Evolutionary conservation across 1,284 basidiomycete genomes (phyloP).

Genomic region (Gymnopus androsaceus): DNA sequence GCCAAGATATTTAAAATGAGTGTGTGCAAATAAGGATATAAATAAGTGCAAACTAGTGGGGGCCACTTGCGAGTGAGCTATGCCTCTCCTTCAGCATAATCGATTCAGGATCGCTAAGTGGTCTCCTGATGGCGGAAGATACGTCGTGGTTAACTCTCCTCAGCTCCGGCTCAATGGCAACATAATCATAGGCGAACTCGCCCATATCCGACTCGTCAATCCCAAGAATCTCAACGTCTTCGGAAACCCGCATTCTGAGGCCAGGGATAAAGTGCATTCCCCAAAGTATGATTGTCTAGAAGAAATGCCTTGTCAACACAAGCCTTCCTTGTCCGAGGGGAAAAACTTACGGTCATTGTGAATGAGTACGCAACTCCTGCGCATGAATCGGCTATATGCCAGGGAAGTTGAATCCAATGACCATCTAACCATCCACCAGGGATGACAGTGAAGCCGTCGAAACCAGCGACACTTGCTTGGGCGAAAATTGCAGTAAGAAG

Average conservation of each 20-base stretch:
- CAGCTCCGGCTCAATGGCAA: constrained; percentile 19
- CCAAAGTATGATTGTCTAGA: constrained; percentile 68
- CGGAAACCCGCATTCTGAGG: constrained; percentile 64
- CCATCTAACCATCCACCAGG: constrained; percentile 75
- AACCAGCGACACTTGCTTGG: constrained; percentile 48
- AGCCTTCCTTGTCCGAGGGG: no score
- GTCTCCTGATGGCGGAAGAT: background rate
- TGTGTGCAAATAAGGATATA: background rate
- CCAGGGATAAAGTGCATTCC: constrained; percentile 82
- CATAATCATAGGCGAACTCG: constrained; percentile 61
- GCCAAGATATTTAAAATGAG: background rate
- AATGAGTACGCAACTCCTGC: constrained; percentile 65
- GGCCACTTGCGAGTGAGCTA: background rate
- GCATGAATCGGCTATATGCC: constrained; percentile 65
- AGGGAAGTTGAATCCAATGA: constrained; percentile 64
- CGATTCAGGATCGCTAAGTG: background rate
- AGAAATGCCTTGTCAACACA: background rate
- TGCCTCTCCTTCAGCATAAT: constrained; percentile 5
- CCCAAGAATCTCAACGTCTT: constrained; percentile 81
- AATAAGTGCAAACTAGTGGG: background rate
- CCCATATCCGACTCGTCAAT: constrained; percentile 83
- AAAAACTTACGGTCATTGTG: constrained; percentile 46
- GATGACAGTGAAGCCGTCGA: constrained; percentile 64
- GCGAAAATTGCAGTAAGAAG: constrained; percentile 81
- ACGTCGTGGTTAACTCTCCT: background rate